phyloP scores from a whole-genome alignment of 2,329 filamentous ascomycete genomes.

The Diplodia corticola region DNA sequence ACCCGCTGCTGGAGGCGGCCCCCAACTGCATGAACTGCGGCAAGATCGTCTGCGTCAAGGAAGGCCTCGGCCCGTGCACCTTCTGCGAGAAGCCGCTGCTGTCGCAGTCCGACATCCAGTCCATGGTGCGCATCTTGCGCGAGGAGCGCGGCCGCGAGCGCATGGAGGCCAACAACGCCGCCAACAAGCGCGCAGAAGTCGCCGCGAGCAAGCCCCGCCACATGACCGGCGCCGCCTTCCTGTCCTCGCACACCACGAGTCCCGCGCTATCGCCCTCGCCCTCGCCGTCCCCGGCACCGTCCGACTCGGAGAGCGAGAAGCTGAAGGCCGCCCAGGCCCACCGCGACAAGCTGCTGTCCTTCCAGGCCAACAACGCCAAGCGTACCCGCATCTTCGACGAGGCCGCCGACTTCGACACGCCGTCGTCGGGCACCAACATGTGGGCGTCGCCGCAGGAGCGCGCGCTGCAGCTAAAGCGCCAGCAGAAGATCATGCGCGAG shows the following conservation, averaged over 20 bases:
- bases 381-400: slow-evolving; percentile 86
- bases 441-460: slow-evolving; percentile 85
- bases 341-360: slow-evolving; percentile 75
- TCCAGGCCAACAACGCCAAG: slow-evolving; percentile 81
- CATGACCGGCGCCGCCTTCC: slow-evolving; percentile 30
- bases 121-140: slow-evolving; percentile 79
- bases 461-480: slow-evolving; percentile 77
- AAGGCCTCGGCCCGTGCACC: slow-evolving; percentile 91
- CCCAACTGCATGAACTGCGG: slow-evolving; percentile 92
- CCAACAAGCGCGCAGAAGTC: slow-evolving; percentile 67
- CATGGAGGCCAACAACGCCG: slow-evolving; percentile 76
- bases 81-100: slow-evolving; percentile 80
- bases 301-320: slow-evolving; percentile 51
- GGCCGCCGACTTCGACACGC: slow-evolving; percentile 71
- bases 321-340: slow-evolving; percentile 73
- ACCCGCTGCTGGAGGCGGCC: slow-evolving; percentile 84
- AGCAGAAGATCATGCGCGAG: slow-evolving; percentile 80
- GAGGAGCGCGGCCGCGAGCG: slow-evolving; percentile 85
- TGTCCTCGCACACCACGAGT: neutral
- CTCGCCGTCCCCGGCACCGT: slow-evolving; percentile 38
- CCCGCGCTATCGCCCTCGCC: slow-evolving; percentile 35
- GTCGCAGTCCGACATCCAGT: slow-evolving; percentile 70
- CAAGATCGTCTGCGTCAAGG: slow-evolving; percentile 92
- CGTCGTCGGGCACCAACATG: slow-evolving; percentile 63
- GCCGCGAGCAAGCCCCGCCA: slow-evolving; percentile 47